phyloP scores from a whole-genome alignment of 176 grass and related monocot species.

The Urochloa ruziziensis region DNA sequence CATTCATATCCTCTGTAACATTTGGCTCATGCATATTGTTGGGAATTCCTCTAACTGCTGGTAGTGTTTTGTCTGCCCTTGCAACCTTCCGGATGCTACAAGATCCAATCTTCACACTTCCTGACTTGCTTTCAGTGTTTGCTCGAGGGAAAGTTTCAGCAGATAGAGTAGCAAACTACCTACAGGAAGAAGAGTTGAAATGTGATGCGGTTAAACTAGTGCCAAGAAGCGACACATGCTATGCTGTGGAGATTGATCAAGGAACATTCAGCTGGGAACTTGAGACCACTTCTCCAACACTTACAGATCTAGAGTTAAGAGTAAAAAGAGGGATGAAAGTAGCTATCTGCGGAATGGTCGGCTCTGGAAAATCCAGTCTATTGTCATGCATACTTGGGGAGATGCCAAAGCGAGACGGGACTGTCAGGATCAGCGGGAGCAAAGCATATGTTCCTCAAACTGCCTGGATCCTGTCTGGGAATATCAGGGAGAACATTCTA shows the following conservation, averaged over 20 bases:
- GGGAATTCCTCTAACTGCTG: slow-evolving; percentile 88
- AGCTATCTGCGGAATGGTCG: slow-evolving; percentile 89
- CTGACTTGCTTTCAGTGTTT: slow-evolving; percentile 90
- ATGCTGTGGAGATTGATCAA: slow-evolving; percentile 67
- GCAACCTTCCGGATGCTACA: slow-evolving; percentile 96
- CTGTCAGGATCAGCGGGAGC: slow-evolving; percentile 67
- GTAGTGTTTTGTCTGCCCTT: slow-evolving; percentile 94
- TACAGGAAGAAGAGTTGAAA: slow-evolving; percentile 88
- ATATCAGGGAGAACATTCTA: slow-evolving; percentile 93
- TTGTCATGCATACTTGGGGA: slow-evolving; percentile 95
- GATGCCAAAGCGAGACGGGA: slow-evolving; percentile 71
- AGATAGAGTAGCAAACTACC: slow-evolving; percentile 80
- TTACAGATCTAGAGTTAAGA: slow-evolving; percentile 66
- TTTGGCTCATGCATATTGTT: slow-evolving; percentile 84
- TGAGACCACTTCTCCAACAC: slow-evolving; percentile 61
- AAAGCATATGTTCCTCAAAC: slow-evolving; percentile 98
- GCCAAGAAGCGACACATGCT: slow-evolving; percentile 45
- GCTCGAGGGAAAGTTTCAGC: slow-evolving; percentile 94
- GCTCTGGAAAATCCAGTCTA: slow-evolving; percentile 94
- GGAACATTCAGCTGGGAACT: slow-evolving; percentile 85
- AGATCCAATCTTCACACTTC: slow-evolving; percentile 88
- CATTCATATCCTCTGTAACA: slow-evolving; percentile 83
- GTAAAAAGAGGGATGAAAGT: slow-evolving; percentile 94
- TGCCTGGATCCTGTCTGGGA: slow-evolving; percentile 94
- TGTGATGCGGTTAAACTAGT: slow-evolving; percentile 57